phyloP scores from a whole-genome alignment of 257 asterid genomes.

The Gentiana dahurica region DNA sequence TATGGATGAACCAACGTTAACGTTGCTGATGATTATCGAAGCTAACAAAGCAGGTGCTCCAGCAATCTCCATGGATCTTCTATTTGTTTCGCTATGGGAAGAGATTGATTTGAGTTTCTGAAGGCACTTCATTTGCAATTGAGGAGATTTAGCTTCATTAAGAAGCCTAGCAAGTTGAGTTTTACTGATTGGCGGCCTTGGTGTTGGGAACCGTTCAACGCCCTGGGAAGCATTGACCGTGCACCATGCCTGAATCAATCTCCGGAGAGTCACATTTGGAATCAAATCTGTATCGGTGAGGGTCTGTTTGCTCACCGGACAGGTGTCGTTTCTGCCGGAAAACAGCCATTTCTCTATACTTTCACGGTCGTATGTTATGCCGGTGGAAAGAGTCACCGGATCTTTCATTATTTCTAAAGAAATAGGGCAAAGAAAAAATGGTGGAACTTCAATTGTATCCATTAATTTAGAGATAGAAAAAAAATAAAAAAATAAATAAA shows the following conservation, averaged over 20 bases:
- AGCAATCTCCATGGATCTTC: constrained; percentile 42
- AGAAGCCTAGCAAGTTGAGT: constrained; percentile 45
- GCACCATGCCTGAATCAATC: constrained; percentile 76
- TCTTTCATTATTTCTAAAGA: constrained; percentile 73
- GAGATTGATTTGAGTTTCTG: constrained; percentile 49
- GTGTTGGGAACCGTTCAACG: constrained; percentile 70
- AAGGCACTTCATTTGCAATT: constrained; percentile 28
- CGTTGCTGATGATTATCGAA: constrained; percentile 17
- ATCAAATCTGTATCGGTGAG: constrained; percentile 37
- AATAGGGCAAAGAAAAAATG: constrained; percentile 72
- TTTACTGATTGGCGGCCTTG: constrained; percentile 49
- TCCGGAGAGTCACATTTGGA: constrained; percentile 72
- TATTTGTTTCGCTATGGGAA: constrained; percentile 46
- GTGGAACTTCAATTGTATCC: constrained; percentile 57
- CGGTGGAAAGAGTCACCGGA: constrained; percentile 62
- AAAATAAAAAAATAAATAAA: too few relatives aligned
- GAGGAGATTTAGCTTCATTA: constrained; percentile 27
- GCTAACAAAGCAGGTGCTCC: constrained; percentile 55
- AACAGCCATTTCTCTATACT: constrained; percentile 75
- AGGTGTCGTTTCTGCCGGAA: constrained; percentile 25
- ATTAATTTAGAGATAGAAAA: constrained; percentile 6
- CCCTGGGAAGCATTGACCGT: constrained; percentile 44
- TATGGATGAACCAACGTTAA: neutral
- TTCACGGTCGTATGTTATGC: constrained; percentile 76
- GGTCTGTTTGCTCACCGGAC: constrained; percentile 61